Evolutionary conservation across 2,329 filamentous ascomycete genomes (phyloP).

Genomic region (Westerdykella aurantiaca): DNA sequence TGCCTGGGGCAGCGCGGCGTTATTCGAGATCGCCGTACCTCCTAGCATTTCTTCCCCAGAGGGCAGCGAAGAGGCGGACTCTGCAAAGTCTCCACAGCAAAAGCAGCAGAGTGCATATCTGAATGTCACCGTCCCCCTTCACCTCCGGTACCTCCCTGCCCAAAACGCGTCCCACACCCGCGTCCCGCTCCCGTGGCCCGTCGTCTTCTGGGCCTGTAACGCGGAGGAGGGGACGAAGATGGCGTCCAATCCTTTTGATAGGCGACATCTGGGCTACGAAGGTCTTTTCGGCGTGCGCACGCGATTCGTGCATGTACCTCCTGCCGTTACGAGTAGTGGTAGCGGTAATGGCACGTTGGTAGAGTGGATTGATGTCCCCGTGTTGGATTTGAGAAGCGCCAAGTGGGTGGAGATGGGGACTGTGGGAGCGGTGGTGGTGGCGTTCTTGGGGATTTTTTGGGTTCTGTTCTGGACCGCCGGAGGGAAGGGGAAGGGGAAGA

Average conservation of each 20-base stretch:
- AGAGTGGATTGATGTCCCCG: slow-evolving; percentile 38
- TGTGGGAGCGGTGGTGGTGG: slow-evolving; percentile 37
- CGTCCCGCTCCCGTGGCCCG: slow-evolving; percentile 68
- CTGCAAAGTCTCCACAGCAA: slow-evolving; percentile 6
- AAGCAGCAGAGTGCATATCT: slow-evolving; percentile 44
- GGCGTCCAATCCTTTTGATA: slow-evolving; percentile 75
- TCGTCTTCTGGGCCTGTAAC: slow-evolving; percentile 85
- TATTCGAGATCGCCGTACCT: slow-evolving; percentile 66
- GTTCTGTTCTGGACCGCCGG: slow-evolving; percentile 27
- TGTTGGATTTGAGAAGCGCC: slow-evolving; percentile 35
- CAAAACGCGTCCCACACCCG: slow-evolving; percentile 25
- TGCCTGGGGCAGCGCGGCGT: slow-evolving; percentile 71
- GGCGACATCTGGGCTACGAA: slow-evolving; percentile 80
- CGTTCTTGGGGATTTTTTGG: slow-evolving; percentile 44
- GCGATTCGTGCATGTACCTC: slow-evolving; percentile 68
- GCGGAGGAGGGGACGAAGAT: slow-evolving; percentile 63
- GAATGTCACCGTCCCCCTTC: slow-evolving; percentile 70
- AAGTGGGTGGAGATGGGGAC: slow-evolving; percentile 41
- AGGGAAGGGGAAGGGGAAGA: slow-evolving; percentile 3
- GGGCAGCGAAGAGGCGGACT: neutral
- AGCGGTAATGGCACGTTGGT: slow-evolving; percentile 17
- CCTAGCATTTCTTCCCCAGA: slow-evolving; percentile 6
- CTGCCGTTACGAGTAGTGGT: slow-evolving; percentile 10
- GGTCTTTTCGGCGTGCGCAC: slow-evolving; percentile 69
- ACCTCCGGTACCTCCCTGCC: slow-evolving; percentile 69